Base-by-base conservation (phyloP, 257 asterid species). In the Verbena officinalis region DNA sequence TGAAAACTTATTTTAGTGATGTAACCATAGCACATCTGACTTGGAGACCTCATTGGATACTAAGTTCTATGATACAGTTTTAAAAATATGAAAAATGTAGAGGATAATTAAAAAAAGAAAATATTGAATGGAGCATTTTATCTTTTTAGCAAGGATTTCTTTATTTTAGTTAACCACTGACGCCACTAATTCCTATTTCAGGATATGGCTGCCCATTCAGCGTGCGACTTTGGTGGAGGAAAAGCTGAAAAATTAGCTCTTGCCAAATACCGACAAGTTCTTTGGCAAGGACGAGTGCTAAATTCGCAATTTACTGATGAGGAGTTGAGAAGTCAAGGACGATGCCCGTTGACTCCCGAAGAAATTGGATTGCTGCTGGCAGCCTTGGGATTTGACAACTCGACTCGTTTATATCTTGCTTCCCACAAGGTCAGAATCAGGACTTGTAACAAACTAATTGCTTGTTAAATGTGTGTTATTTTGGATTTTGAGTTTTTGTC, bases 201-300 rank as follows among this genome's bases (percentile, higher is more conserved):
- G 99, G 99, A 94, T 61, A 94, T 94, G 99, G 99, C 99, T 64
- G 99, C 99, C 39, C 99, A 90, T 83, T 90, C 99, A 17, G 98
- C 99, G 15, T 94, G 99, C 17, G 99, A 94, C 78, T 94, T 94
- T 75, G 99, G 99, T 59, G 99, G 99, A 15, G 99, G 99, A 20
- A 94, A 90, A 78, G 96, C 94, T 44, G 99, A 94, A 76, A 94
- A 94, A 69, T 63, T 94, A 71, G 92, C 99, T 53, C 81, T 94
- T 57, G 99, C 99, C 24, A 90, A 90, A 85, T 94, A 94, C 46
- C 76, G 99, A 23, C 99, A 94, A 77, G 86, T 90, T 57, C 85
- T 90, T 50, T 94, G 99, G 99, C 96, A 89, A 52, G 99, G 99
- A 65, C 77, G 99, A 72, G 97, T 94, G 59, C 52, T 94, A 42